These are phyloP conservation scores for Geotrichum klebahnii DNA, from an alignment of 1,139 yeast genomes.

Conservation along the genomic window DNA sequence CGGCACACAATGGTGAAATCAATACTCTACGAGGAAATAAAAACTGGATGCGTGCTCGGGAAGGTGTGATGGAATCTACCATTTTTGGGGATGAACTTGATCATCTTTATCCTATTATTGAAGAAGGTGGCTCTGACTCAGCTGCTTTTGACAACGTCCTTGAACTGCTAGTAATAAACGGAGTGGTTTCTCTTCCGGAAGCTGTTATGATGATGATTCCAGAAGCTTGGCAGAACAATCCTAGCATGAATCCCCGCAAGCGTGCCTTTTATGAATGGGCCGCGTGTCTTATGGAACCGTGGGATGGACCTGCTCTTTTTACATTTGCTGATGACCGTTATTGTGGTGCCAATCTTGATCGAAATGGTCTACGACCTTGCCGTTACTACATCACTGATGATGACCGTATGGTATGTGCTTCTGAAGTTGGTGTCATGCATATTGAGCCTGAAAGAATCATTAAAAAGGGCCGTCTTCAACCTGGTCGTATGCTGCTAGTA, in stretches of 20 bases:
- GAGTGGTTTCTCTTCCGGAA: conserved; percentile 90
- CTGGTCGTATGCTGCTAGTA: conserved; percentile 93
- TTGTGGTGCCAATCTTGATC: conserved; percentile 96
- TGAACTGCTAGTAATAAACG: conserved; percentile 85
- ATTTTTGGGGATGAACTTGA: conserved; percentile 90
- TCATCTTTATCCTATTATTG: conserved; percentile 87
- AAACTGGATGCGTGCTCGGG: conserved; percentile 98
- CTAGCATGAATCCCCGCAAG: conserved; percentile 80
- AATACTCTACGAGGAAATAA: conserved; percentile 95
- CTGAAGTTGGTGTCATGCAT: conserved; percentile 95
- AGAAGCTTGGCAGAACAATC: conserved; percentile 94
- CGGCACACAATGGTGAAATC: conserved; percentile 98
- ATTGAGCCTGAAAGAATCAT: conserved; percentile 77
- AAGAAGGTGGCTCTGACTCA: conserved; percentile 97
- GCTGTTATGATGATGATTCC: conserved; percentile 97
- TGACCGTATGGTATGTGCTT: conserved; percentile 95
- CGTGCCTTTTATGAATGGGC: conserved; percentile 98
- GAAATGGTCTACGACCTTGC: conserved; percentile 97
- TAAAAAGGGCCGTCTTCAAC: conserved; percentile 89
- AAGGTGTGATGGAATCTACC: conserved; percentile 87
- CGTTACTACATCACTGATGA: conserved; percentile 93
- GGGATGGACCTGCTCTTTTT: conserved; percentile 98
- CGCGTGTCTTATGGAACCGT: conserved; percentile 97
- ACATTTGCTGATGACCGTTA: conserved; percentile 96
- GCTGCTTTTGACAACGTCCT: conserved; percentile 96